A percentile compares a stretch with the other conserved stretches of the same genome.
phyloP scores from a whole-genome alignment of 768 basidiomycete genomes.

The Exidia glandulosa region DNA sequence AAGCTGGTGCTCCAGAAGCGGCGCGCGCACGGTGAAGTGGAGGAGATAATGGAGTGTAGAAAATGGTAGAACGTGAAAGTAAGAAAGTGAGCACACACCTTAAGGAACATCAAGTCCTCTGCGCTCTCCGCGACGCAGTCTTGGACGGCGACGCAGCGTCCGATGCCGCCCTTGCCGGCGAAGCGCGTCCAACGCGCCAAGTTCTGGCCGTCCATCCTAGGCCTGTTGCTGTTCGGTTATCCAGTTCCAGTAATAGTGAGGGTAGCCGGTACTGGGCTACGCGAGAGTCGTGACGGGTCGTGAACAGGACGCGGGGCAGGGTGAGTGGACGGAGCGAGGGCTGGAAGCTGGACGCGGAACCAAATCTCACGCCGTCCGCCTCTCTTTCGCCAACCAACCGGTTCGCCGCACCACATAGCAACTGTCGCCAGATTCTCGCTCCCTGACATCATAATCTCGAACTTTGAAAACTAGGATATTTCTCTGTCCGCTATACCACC shows the following conservation, averaged over 20 bases:
- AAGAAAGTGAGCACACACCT: slow-evolving; percentile 33
- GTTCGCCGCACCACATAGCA: too few relatives aligned
- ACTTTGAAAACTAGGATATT: too few relatives aligned
- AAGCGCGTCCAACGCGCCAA: slow-evolving; percentile 77
- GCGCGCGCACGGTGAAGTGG: not conserved
- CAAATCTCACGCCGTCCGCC: too few relatives aligned
- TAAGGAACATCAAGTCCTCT: slow-evolving; percentile 80
- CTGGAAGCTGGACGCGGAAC: too few relatives aligned
- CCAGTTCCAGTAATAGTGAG: too few relatives aligned
- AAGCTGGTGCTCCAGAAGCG: not conserved
- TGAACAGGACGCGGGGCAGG: too few relatives aligned
- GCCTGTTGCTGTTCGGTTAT: not conserved
- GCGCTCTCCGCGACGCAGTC: slow-evolving; percentile 67
- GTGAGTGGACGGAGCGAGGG: too few relatives aligned
- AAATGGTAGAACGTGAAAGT: not conserved
- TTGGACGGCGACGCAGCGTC: slow-evolving; percentile 57
- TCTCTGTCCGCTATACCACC: too few relatives aligned
- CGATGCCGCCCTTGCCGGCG: slow-evolving; percentile 77
- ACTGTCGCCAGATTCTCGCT: too few relatives aligned
- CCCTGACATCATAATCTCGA: too few relatives aligned
- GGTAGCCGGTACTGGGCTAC: not conserved
- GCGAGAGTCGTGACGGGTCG: too few relatives aligned
- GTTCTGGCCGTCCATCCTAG: slow-evolving; percentile 50
- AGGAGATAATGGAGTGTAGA: not conserved
- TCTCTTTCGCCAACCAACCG: too few relatives aligned